Conservation (phyloP, 2,329 filamentous ascomycete genomes). For the Lachnellula arida region DNA sequence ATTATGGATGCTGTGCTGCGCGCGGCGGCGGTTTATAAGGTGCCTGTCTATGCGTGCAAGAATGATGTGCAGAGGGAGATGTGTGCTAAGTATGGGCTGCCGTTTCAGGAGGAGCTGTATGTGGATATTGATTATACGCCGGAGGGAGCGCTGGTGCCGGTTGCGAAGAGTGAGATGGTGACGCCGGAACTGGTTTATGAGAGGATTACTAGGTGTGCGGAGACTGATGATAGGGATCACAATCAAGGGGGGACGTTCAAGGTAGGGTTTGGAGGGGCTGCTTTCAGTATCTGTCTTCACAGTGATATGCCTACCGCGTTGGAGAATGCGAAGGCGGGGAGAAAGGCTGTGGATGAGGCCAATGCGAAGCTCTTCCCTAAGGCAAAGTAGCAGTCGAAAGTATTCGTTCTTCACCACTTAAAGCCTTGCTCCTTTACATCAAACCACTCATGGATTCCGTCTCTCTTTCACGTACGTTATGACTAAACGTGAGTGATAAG, state of each 20-base stretch:
- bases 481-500: neutral
- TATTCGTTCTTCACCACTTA: neutral
- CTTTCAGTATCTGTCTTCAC: slow-evolving; percentile 16
- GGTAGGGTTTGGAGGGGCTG: slow-evolving; percentile 8
- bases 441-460: neutral
- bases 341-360: slow-evolving; percentile 15
- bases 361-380: slow-evolving; percentile 8
- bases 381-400: neutral
- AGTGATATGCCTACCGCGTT: slow-evolving; percentile 16
- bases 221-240: slow-evolving; percentile 12
- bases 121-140: slow-evolving; percentile 24
- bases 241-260: slow-evolving; percentile 9
- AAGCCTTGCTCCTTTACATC: neutral
- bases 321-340: slow-evolving; percentile 10
- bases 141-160: slow-evolving; percentile 7
- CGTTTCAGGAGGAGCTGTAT: slow-evolving; percentile 19
- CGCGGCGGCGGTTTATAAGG: slow-evolving; percentile 10
- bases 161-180: slow-evolving; percentile 9
- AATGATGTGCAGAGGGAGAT: slow-evolving; percentile 17
- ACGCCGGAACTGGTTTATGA: slow-evolving; percentile 8
- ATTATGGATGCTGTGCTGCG: slow-evolving; percentile 11
- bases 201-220: slow-evolving; percentile 4
- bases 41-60: slow-evolving; percentile 30
- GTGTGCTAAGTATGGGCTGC: slow-evolving; percentile 19
- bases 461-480: neutral